A percentile compares a stretch with the other conserved stretches of the same genome.
These are phyloP conservation scores for Rosa lucieae DNA, from an alignment of 306 rosid genomes.

Conservation along the genomic window DNA sequence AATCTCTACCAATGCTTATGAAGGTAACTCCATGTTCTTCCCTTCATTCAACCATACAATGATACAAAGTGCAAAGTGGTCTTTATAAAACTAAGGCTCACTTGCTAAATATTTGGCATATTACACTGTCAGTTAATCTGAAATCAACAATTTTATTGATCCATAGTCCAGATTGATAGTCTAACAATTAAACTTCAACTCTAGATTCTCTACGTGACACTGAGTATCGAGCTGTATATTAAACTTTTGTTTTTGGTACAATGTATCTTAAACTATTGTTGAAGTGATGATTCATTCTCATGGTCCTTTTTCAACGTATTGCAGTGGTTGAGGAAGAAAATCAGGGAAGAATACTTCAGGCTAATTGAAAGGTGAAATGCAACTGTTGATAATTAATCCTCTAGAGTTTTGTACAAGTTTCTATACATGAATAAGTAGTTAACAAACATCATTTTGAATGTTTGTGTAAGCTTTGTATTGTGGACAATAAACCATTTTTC, in stretches of 20 bases:
- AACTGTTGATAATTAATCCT: background rate
- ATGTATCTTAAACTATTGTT: background rate
- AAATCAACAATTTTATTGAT: background rate
- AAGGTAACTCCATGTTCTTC: constrained; percentile 39
- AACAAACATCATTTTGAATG: constrained; percentile 21
- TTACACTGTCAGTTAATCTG: constrained; percentile 5
- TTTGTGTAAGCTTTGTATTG: constrained; percentile 27
- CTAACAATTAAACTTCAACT: background rate
- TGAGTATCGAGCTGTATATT: background rate
- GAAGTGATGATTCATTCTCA: constrained; percentile 7
- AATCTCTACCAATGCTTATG: constrained; percentile 40
- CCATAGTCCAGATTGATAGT: background rate
- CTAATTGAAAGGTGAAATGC: constrained; percentile 45
- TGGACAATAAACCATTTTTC: constrained; percentile 26
- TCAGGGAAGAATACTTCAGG: constrained; percentile 69
- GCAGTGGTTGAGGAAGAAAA: constrained; percentile 66
- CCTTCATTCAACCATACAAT: background rate
- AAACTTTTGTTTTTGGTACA: background rate
- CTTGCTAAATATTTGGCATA: background rate
- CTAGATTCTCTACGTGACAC: background rate
- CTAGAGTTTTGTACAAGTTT: constrained; percentile 3
- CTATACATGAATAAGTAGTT: constrained; percentile 24
- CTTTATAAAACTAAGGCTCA: background rate
- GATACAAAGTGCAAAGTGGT: background rate
- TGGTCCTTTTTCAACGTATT: constrained; percentile 27